A percentile compares a stretch with the other conserved stretches of the same genome.
These are phyloP conservation scores for Paraurostyla sp. DNA, from an alignment of 73 alveolate species.

Conservation along the genomic window DNA sequence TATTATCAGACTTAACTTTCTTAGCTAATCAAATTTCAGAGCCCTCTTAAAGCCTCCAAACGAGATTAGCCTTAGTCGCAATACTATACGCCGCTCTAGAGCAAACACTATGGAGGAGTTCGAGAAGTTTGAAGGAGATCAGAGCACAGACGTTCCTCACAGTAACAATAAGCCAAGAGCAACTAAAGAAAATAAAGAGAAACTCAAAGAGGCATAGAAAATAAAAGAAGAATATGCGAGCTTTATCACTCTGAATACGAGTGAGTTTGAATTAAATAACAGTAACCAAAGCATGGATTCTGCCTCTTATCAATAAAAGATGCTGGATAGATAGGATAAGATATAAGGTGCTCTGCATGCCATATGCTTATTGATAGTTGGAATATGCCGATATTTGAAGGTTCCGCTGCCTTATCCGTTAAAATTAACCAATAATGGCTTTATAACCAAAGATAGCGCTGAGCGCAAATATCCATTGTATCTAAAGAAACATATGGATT, in stretches of 20 bases:
- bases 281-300: not conserved
- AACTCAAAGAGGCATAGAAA: not conserved
- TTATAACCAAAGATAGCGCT: not conserved
- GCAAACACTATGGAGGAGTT: constrained; percentile 43
- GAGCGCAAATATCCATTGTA: not conserved
- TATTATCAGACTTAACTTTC: too few species aligned
- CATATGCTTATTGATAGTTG: not conserved
- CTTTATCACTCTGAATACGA: not conserved
- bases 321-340: not conserved
- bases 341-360: not conserved
- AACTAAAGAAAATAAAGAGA: not conserved
- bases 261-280: not conserved
- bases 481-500: not conserved
- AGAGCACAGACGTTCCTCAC: not conserved
- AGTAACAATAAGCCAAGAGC: not conserved
- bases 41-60: too few species aligned
- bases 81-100: too few species aligned
- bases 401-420: constrained; percentile 40
- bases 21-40: too few species aligned
- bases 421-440: not conserved
- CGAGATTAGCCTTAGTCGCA: too few species aligned
- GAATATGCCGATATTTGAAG: not conserved
- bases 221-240: constrained; percentile 16
- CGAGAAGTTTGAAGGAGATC: constrained; percentile 30
- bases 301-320: not conserved